These are phyloP conservation scores for Teunomyces stri DNA, from an alignment of 805 yeast genomes.

Conservation along the genomic window DNA sequence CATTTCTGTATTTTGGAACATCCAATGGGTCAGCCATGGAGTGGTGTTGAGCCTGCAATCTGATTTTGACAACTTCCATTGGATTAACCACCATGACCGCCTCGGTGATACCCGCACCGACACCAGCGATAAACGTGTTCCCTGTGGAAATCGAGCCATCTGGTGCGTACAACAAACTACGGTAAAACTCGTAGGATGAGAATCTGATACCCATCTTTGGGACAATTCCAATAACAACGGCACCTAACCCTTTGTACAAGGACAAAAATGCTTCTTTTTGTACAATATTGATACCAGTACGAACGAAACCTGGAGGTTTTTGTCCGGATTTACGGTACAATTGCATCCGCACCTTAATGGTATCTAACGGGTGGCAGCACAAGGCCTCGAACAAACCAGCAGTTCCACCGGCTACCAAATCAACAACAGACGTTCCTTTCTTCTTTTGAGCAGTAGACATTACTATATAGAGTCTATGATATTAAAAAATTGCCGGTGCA, in stretches of 20 bases:
- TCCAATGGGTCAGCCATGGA: constrained; percentile 81
- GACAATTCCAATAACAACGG: constrained; percentile 94
- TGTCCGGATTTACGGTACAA: constrained; percentile 68
- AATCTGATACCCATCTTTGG: constrained; percentile 98
- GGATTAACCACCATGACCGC: constrained; percentile 95
- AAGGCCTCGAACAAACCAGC: constrained; percentile 98
- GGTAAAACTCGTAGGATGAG: constrained; percentile 88
- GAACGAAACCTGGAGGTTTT: constrained; percentile 82
- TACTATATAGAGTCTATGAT: neutral
- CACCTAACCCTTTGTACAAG: constrained; percentile 92
- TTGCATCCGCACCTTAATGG: constrained; percentile 97
- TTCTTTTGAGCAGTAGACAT: constrained; percentile 16
- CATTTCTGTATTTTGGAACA: constrained; percentile 85
- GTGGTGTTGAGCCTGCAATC: constrained; percentile 93
- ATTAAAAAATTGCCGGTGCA: neutral
- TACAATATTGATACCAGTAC: constrained; percentile 77
- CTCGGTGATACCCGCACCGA: constrained; percentile 96
- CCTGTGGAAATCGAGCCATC: constrained; percentile 69
- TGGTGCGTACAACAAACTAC: constrained; percentile 60
- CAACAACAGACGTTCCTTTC: constrained; percentile 49
- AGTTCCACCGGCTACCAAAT: constrained; percentile 88
- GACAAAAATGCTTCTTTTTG: constrained; percentile 80
- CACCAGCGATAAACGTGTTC: constrained; percentile 85
- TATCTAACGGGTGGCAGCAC: constrained; percentile 96
- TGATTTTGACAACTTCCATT: constrained; percentile 94